Conservation (phyloP, 176 grass and related monocot species). For the Aegilops bicornis region DNA sequence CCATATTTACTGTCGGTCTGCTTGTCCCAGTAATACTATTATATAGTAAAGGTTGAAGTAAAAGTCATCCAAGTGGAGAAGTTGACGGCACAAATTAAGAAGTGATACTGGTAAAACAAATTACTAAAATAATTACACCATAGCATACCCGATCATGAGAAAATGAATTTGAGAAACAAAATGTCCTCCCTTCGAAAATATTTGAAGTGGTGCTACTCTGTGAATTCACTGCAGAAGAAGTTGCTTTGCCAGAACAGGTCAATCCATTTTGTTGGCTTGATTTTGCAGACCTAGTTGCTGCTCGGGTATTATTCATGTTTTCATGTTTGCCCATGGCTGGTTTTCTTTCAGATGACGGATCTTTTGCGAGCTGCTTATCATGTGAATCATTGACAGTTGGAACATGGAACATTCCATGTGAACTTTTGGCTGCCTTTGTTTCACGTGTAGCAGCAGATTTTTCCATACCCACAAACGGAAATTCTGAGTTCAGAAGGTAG, state of each 20-base stretch:
- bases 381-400: slow-evolving; percentile 41
- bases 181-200: slow-evolving; percentile 74
- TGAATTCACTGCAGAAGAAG: slow-evolving; percentile 32
- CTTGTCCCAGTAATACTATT: not conserved
- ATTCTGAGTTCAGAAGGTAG: slow-evolving; percentile 40
- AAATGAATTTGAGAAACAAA: slow-evolving; percentile 90
- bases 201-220: slow-evolving; percentile 55
- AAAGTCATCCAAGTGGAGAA: slow-evolving; percentile 7
- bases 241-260: slow-evolving; percentile 31
- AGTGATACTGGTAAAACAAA: slow-evolving; percentile 21
- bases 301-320: slow-evolving; percentile 21
- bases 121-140: not conserved
- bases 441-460: slow-evolving; percentile 41
- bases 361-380: slow-evolving; percentile 45
- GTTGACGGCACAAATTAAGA: not conserved
- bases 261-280: slow-evolving; percentile 40
- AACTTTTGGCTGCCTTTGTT: slow-evolving; percentile 48
- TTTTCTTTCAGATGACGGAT: slow-evolving; percentile 50
- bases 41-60: slow-evolving; percentile 11
- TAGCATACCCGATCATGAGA: slow-evolving; percentile 60
- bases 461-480: slow-evolving; percentile 45
- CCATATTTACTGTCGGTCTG: slow-evolving; percentile 15
- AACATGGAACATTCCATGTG: slow-evolving; percentile 33
- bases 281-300: slow-evolving; percentile 49
- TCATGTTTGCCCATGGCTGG: slow-evolving; percentile 40